Percentiles rank a stretch among this genome's conserved stretches.
phyloP scores from a whole-genome alignment of 2,329 filamentous ascomycete genomes.

The Cytospora piceae region DNA sequence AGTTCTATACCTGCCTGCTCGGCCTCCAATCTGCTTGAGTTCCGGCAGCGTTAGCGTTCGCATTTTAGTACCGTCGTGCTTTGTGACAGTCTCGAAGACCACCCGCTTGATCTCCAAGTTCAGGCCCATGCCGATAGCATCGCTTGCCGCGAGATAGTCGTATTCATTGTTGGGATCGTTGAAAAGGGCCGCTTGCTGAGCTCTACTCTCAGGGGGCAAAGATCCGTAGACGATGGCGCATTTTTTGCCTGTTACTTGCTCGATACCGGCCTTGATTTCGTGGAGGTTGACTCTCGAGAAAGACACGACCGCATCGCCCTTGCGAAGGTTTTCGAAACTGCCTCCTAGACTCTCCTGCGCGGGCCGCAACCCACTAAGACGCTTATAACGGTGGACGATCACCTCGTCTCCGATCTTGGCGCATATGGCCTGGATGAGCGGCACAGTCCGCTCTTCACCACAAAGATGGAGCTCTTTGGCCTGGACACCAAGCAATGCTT shows the following conservation, averaged over 20 bases:
- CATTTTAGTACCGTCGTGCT: slow-evolving; percentile 66
- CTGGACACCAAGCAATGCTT: slow-evolving; percentile 83
- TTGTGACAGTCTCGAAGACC: slow-evolving; percentile 78
- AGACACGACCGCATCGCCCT: slow-evolving; percentile 87
- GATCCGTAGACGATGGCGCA: slow-evolving; percentile 94
- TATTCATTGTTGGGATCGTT: slow-evolving; percentile 96
- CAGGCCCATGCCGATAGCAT: slow-evolving; percentile 96
- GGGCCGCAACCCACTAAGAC: slow-evolving; percentile 76
- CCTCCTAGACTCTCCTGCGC: slow-evolving; percentile 66
- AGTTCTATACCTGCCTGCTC: slow-evolving; percentile 83
- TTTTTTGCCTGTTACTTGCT: slow-evolving; percentile 73
- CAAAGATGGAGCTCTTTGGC: slow-evolving; percentile 92
- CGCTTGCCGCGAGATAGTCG: slow-evolving; percentile 89
- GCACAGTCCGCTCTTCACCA: slow-evolving; percentile 82
- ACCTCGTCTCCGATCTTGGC: slow-evolving; percentile 81
- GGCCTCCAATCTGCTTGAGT: slow-evolving; percentile 92
- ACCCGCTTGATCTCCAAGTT: slow-evolving; percentile 92
- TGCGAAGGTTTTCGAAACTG: slow-evolving; percentile 69
- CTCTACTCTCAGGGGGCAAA: slow-evolving; percentile 88
- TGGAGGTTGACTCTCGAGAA: slow-evolving; percentile 87
- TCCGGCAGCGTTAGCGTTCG: slow-evolving; percentile 71
- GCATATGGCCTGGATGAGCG: slow-evolving; percentile 77
- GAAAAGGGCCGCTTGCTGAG: slow-evolving; percentile 88
- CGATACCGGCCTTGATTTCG: slow-evolving; percentile 75
- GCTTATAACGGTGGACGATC: slow-evolving; percentile 79